phyloP scores from a whole-genome alignment of 2,329 filamentous ascomycete genomes.

The Ophiostoma australiae region DNA sequence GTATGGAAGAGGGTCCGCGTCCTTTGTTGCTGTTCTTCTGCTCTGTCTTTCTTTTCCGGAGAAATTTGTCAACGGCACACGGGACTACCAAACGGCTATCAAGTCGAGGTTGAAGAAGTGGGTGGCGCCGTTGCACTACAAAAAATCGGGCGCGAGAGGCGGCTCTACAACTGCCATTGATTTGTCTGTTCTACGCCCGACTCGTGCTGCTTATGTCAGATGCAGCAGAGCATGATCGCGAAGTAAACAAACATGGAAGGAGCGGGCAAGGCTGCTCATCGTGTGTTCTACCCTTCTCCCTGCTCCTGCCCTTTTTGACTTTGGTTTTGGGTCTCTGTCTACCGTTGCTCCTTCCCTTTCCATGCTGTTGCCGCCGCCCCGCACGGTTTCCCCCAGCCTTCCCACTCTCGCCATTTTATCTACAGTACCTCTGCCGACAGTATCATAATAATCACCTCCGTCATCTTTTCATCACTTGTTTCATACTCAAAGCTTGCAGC shows the following conservation, averaged over 20 bases:
- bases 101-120: neutral
- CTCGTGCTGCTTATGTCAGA: slow-evolving; percentile 5
- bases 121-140: neutral
- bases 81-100: neutral
- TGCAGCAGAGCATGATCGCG: slow-evolving; percentile 22
- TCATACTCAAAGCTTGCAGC: neutral
- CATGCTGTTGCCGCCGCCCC: neutral
- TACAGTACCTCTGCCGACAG: neutral
- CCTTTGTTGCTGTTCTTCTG: neutral
- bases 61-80: neutral
- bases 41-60: neutral
- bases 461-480: neutral
- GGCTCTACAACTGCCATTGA: neutral
- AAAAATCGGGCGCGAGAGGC: neutral
- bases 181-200: neutral
- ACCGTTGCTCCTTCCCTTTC: neutral
- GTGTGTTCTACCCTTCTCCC: neutral
- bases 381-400: neutral
- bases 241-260: slow-evolving; percentile 27
- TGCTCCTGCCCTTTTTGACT: neutral
- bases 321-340: no score
- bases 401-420: neutral
- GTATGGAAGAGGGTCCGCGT: neutral
- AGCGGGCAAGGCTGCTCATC: neutral
- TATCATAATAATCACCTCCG: neutral